These are phyloP conservation scores for Arabidopsis thaliana DNA, from an alignment of 345 rosid genomes.

Conservation along the genomic window TAIR10.1 NC_003070.9:27664001-27664500, in stretches of 20 bases:
- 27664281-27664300: slow-evolving; percentile 29
- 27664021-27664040: slow-evolving; percentile 43
- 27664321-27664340: not conserved
- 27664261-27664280: slow-evolving; percentile 43
- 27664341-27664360: not conserved
- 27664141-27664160: not conserved
- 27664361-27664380: not conserved
- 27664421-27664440: not conserved
- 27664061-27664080: not conserved
- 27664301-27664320: slow-evolving; percentile 15
- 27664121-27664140: not conserved
- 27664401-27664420: not conserved
- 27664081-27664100: not conserved
- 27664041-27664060: slow-evolving; percentile 31
- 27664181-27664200: slow-evolving; percentile 3
- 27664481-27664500: slow-evolving; percentile 8
- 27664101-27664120: not conserved
- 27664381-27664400: not conserved
- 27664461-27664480: slow-evolving; percentile 25
- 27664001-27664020: slow-evolving; percentile 37
- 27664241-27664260: slow-evolving; percentile 28
- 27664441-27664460: slow-evolving; percentile 35
- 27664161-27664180: not conserved
- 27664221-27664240: slow-evolving; percentile 40
- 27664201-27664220: slow-evolving; percentile 39